These are phyloP conservation scores for Paragyromitra xinjiangensis DNA, from an alignment of 495 filamentous ascomycete genomes.

Conservation along the genomic window DNA sequence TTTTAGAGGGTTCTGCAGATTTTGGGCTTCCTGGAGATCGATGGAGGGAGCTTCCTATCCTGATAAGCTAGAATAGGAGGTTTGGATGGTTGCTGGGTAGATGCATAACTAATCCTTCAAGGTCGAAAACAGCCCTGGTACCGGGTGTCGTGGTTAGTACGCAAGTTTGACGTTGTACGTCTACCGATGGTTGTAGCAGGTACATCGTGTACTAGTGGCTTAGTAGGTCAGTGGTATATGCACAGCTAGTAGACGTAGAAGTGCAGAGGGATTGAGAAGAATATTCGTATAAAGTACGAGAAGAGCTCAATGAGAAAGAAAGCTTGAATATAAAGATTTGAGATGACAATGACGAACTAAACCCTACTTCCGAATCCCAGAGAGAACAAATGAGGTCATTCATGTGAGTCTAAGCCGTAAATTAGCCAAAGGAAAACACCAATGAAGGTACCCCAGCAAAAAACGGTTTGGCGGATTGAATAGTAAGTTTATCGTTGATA, in stretches of 20 bases:
- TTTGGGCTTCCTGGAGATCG: background rate
- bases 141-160: background rate
- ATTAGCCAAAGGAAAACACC: too few species aligned
- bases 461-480: too few species aligned
- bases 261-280: background rate
- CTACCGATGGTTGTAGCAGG: background rate
- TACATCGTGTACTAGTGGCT: background rate
- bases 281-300: too few species aligned
- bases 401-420: too few species aligned
- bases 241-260: too few species aligned
- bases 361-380: too few species aligned
- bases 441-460: too few species aligned
- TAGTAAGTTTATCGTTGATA: too few species aligned
- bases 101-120: background rate
- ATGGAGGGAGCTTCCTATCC: background rate
- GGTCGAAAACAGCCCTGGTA: background rate
- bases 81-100: background rate
- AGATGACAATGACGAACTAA: too few species aligned
- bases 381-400: too few species aligned
- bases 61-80: background rate
- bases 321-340: background rate
- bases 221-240: background rate
- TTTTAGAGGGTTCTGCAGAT: background rate
- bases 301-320: background rate
- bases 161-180: background rate